Conservation (phyloP, 768 basidiomycete species). For the Pleurotus cornucopiae region DNA sequence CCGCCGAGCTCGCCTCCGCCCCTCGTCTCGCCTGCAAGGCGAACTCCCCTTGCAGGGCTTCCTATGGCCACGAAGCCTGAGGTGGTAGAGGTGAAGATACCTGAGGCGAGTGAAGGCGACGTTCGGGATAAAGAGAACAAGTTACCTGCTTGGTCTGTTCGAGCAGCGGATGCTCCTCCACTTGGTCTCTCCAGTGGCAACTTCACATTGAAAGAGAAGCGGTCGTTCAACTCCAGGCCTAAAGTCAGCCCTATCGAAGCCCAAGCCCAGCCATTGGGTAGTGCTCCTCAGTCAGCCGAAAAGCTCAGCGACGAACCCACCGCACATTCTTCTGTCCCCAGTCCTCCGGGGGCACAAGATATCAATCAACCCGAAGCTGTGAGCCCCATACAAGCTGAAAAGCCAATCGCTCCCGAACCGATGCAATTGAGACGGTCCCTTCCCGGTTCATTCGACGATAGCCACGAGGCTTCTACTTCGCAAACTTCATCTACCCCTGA, state of each 20-base stretch:
- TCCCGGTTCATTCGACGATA: conserved; percentile 25
- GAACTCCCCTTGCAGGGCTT: neutral
- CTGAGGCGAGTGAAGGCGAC: neutral
- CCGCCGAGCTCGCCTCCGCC: conserved; percentile 38
- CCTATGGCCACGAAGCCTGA: neutral
- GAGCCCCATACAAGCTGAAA: neutral
- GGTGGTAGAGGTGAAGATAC: neutral
- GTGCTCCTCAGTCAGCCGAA: neutral
- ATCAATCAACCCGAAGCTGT: neutral
- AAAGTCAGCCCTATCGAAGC: neutral
- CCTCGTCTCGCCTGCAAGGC: neutral
- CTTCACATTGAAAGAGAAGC: neutral
- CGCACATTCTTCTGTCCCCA: neutral
- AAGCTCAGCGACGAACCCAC: neutral
- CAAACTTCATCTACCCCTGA: neutral
- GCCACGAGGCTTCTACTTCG: neutral
- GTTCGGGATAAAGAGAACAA: neutral
- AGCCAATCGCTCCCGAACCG: conserved; percentile 5
- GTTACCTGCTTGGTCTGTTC: conserved; percentile 34
- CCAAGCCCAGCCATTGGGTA: neutral
- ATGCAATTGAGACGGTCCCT: conserved; percentile 18
- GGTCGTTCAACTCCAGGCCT: too few relatives aligned
- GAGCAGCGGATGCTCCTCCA: conserved; percentile 37
- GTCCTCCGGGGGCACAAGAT: neutral
- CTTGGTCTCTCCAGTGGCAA: conserved; percentile 28